Conservation (phyloP, 805 yeast species). For the Pichia phayaonensis region DNA sequence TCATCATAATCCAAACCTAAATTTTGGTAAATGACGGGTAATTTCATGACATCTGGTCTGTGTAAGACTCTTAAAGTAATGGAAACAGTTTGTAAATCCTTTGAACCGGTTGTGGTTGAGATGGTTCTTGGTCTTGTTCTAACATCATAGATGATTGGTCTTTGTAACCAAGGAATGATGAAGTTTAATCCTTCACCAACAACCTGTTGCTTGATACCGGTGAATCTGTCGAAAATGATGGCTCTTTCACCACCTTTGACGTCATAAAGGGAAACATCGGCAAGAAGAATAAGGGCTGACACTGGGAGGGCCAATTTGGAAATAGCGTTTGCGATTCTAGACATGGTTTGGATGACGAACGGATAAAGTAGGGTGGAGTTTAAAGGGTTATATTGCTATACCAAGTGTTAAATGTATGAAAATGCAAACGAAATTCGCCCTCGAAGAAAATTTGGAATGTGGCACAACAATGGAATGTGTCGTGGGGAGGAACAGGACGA, state of each 20-base stretch:
- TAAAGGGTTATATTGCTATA: too few species aligned
- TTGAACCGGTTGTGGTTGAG: conserved; percentile 92
- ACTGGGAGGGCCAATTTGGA: conserved; percentile 59
- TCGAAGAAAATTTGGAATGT: background rate
- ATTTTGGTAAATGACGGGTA: conserved; percentile 84
- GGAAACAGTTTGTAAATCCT: conserved; percentile 93
- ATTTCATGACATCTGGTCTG: conserved; percentile 78
- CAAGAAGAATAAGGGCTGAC: conserved; percentile 61
- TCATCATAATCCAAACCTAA: conserved; percentile 95
- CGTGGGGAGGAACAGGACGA: too few species aligned
- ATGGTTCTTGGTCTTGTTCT: conserved; percentile 93
- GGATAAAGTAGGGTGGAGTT: background rate
- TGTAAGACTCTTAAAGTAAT: conserved; percentile 88
- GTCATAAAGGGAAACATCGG: conserved; percentile 82
- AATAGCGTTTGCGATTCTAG: conserved; percentile 33
- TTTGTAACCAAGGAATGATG: conserved; percentile 91
- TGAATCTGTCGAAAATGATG: conserved; percentile 84
- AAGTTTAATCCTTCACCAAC: conserved; percentile 97
- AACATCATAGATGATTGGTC: conserved; percentile 84
- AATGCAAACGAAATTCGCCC: background rate
- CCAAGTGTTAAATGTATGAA: too few species aligned
- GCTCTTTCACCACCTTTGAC: conserved; percentile 96
- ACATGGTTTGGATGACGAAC: conserved; percentile 24
- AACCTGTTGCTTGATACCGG: conserved; percentile 83
- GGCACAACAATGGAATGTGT: background rate